Evolutionary conservation across 2,329 filamentous ascomycete genomes (phyloP).

Genomic region (Xylaria digitata): DNA sequence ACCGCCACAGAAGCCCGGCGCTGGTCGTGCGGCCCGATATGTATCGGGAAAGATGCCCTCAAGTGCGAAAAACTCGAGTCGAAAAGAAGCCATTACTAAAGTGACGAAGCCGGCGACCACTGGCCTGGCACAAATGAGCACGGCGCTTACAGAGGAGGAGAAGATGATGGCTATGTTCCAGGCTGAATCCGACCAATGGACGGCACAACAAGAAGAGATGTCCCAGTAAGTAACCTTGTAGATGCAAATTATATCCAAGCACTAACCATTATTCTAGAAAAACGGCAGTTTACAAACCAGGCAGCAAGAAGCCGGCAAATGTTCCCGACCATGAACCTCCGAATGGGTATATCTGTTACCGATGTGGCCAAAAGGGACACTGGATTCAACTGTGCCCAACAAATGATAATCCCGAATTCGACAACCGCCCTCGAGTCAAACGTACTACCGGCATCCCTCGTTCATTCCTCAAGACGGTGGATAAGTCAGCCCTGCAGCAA

Average conservation of each 20-base stretch:
- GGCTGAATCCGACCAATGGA: conserved; percentile 90
- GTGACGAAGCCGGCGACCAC: conserved; percentile 67
- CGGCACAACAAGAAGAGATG: conserved; percentile 92
- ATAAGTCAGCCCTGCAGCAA: conserved; percentile 84
- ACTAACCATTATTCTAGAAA: conserved; percentile 58
- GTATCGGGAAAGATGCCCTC: conserved; percentile 95
- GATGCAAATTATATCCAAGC: not conserved
- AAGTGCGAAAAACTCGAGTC: conserved; percentile 82
- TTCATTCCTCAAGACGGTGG: conserved; percentile 94
- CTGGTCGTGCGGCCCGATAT: conserved; percentile 92
- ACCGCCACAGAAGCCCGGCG: conserved; percentile 85
- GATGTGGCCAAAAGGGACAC: conserved; percentile 97
- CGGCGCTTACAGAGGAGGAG: conserved; percentile 90
- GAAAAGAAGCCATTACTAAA: conserved; percentile 72
- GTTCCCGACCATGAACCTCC: conserved; percentile 94
- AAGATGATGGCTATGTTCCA: conserved; percentile 93
- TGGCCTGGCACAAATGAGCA: conserved; percentile 74
- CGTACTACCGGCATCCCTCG: conserved; percentile 96
- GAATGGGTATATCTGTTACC: conserved; percentile 93
- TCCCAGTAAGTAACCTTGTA: conserved; percentile 71
- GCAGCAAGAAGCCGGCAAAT: conserved; percentile 74
- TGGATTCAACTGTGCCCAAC: conserved; percentile 99
- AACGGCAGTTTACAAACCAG: conserved; percentile 70
- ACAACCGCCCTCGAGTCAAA: conserved; percentile 92
- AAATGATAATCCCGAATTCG: conserved; percentile 97